Conservation (phyloP, 2,329 filamentous ascomycete genomes). For the Fusarium palustre region DNA sequence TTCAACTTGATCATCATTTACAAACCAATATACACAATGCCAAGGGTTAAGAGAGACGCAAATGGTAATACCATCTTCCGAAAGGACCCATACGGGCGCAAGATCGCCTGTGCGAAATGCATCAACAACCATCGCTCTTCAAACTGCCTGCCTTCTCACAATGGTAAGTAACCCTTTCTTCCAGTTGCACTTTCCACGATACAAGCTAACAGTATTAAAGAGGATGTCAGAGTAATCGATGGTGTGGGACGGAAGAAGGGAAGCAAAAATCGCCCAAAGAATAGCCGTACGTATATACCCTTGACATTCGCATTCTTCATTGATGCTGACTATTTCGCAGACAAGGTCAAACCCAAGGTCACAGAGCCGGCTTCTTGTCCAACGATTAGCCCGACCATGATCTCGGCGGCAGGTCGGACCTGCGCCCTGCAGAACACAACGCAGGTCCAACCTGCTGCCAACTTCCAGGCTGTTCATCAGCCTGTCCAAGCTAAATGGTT, state of each 20-base stretch:
- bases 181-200: background rate
- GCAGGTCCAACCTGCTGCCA: background rate
- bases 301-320: too few relatives aligned
- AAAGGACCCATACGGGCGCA: background rate
- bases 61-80: background rate
- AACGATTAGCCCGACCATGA: background rate
- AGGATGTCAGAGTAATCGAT: background rate
- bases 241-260: background rate
- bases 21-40: background rate
- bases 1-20: background rate
- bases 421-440: background rate
- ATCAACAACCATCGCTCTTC: background rate
- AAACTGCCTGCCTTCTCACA: background rate
- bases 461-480: background rate
- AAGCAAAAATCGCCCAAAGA: background rate
- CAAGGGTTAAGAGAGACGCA: background rate
- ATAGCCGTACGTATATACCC: background rate
- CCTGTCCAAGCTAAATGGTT: background rate
- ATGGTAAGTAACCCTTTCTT: background rate
- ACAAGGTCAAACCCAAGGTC: background rate
- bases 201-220: background rate
- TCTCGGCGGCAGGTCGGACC: too few relatives aligned
- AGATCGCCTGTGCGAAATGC: background rate
- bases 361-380: background rate
- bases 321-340: background rate